Evolutionary conservation across 352 stramenopile species (phyloP).

Genomic region (Globisporangium sylvaticum): DNA sequence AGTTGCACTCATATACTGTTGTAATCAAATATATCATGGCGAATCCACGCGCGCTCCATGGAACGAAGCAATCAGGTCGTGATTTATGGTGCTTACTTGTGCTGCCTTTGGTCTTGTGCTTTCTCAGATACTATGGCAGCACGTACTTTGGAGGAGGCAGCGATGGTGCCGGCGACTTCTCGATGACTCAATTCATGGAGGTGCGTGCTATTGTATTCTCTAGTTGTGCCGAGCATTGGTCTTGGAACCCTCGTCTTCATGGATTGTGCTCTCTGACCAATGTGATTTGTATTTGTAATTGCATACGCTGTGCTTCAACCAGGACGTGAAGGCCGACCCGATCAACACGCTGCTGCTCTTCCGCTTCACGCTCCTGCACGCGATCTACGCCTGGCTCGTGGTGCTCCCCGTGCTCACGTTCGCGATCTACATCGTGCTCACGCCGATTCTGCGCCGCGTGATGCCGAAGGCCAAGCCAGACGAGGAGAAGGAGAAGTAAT

Average conservation of each 20-base stretch:
- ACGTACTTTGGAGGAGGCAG: constrained; percentile 23
- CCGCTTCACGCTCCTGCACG: constrained; percentile 74
- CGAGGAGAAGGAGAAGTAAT: constrained; percentile 24
- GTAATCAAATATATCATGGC: neutral
- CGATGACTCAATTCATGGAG: constrained; percentile 58
- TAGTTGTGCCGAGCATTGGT: too few species aligned
- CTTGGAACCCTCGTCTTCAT: too few species aligned
- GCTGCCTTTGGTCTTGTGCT: neutral
- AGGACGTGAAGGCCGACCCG: constrained; percentile 70
- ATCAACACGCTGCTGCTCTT: constrained; percentile 73
- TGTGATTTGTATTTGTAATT: too few species aligned
- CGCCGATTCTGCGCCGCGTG: constrained; percentile 53
- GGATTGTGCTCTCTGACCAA: too few species aligned
- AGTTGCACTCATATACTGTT: constrained; percentile 8
- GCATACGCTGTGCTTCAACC: neutral
- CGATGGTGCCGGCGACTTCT: constrained; percentile 56
- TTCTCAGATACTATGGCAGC: constrained; percentile 57
- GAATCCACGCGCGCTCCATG: too few species aligned
- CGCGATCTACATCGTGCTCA: constrained; percentile 60
- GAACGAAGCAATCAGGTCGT: too few species aligned
- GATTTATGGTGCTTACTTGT: neutral
- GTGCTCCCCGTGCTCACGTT: constrained; percentile 60
- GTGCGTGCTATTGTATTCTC: constrained; percentile 7
- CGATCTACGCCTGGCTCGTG: constrained; percentile 78
- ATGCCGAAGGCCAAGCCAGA: constrained; percentile 53